Evolutionary conservation across 1,284 basidiomycete species (phyloP), one percentile per base, ranked within the genome.

Genomic region (Ceratobasidium sp.): DNA sequence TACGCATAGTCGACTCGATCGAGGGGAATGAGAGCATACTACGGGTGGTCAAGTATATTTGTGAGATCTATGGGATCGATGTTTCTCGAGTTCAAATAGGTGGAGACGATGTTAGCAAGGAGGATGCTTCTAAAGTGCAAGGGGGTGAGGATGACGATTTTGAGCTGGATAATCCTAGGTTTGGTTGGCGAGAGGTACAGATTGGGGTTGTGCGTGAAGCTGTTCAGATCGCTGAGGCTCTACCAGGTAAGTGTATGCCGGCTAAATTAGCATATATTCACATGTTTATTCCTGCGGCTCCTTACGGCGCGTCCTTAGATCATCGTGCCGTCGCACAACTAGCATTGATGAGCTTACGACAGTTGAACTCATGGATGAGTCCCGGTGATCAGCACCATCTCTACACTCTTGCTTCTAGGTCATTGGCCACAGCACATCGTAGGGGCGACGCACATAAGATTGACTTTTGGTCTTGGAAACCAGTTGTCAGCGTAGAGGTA

Each of bases 111-210:
- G 55, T 20, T 18, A 42, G 55, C 49, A 75, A 79, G 56, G 49
- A 77, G 46, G 80, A 85, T 81, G 79, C 83, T 58, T 82, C 82
- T 56, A 68, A 78, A 39, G 69, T 78, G 49, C 69, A 80, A 42
- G 66, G 58, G 13, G 51, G 33, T 28, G 77, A 81, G 39, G 82
- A 80, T n/a, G 82, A 79, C 2, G 83, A 83, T 12, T 79, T 81
- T 4, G 82, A 83, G 70, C 23, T 46, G 13, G 77, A 71, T 78
- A 81, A 53, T 78, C 85, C 89, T 0, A 77, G 79, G 2, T 96
- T 93, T 83, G 97, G 97, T 0, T 99, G 97, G 97, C 93, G 95
- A 0, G 95, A 97, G 83, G 88, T 99, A 66, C 97, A 98, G 85
- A 90, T 97, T 44, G 95, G 95, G 44, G 91, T 97, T 44, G 89